Evolutionary conservation across 768 basidiomycete genomes (phyloP).

Genomic region (Boletus sp.): DNA sequence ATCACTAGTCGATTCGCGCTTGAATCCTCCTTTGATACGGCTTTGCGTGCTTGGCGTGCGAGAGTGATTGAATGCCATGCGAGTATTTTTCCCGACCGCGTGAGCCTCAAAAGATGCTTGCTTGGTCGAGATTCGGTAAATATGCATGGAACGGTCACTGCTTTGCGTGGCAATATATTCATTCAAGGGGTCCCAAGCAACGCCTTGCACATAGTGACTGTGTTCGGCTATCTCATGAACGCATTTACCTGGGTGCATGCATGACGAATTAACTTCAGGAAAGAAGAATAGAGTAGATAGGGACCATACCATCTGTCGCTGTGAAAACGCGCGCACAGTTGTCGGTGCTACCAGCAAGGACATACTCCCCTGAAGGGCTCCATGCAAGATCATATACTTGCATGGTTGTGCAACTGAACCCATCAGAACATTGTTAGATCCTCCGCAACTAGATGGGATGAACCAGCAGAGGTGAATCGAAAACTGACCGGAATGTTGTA

Average conservation of each 20-base stretch:
- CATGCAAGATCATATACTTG: slow-evolving; percentile 98
- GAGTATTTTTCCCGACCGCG: slow-evolving; percentile 84
- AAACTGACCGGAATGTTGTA: slow-evolving; percentile 73
- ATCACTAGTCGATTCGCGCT: slow-evolving; percentile 78
- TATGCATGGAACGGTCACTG: slow-evolving; percentile 93
- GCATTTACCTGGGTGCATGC: slow-evolving; percentile 60
- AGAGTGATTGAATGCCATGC: slow-evolving; percentile 62
- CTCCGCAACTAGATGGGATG: not conserved
- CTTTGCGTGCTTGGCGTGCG: slow-evolving; percentile 65
- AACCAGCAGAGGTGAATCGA: not conserved
- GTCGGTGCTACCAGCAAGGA: slow-evolving; percentile 96
- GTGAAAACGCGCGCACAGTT: slow-evolving; percentile 87
- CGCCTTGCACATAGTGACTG: slow-evolving; percentile 95
- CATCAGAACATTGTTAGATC: slow-evolving; percentile 2
- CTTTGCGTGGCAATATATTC: slow-evolving; percentile 98
- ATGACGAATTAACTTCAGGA: not conserved
- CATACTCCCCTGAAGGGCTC: slow-evolving; percentile 92
- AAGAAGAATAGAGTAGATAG: not conserved
- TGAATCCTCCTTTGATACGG: slow-evolving; percentile 53
- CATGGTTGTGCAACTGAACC: slow-evolving; percentile 81
- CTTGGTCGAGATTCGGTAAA: slow-evolving; percentile 79
- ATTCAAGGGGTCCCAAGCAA: slow-evolving; percentile 97
- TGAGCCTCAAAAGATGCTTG: slow-evolving; percentile 86
- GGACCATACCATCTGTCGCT: slow-evolving; percentile 59
- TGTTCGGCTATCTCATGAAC: slow-evolving; percentile 91